Conservation (phyloP, 306 rosid species). For the Clitoria ternatea region DNA sequence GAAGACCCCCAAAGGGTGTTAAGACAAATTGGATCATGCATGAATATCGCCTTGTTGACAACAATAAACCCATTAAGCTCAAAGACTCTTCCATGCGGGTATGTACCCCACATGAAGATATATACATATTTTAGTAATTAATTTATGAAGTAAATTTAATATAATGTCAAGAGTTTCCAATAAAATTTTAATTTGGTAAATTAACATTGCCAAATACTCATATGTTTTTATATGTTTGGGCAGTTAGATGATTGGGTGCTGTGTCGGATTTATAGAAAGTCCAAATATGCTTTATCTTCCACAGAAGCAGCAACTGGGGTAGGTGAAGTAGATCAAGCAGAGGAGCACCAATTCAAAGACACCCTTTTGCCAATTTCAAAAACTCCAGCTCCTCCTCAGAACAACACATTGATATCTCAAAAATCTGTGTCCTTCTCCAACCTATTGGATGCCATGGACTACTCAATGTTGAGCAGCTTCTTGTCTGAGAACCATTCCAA, state of each 20-base stretch:
- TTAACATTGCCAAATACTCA: too few species aligned
- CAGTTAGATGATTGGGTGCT: conserved; percentile 65
- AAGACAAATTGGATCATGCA: conserved; percentile 73
- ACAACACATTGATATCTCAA: conserved; percentile 37
- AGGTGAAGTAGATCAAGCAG: conserved; percentile 26
- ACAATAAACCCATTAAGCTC: conserved; percentile 34
- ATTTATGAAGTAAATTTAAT: too few species aligned
- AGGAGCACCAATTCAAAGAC: conserved; percentile 28
- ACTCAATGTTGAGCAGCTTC: conserved; percentile 42
- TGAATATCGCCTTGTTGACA: conserved; percentile 50
- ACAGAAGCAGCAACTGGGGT: conserved; percentile 23
- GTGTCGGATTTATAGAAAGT: conserved; percentile 56
- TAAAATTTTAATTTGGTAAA: too few species aligned
- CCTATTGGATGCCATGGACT: conserved; percentile 55
- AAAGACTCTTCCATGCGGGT: conserved; percentile 62
- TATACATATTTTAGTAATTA: too few species aligned
- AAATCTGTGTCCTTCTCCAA: conserved; percentile 57
- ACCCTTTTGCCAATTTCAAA: conserved; percentile 24
- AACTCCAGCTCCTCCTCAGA: neutral
- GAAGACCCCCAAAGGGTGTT: conserved; percentile 59
- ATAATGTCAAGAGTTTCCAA: too few species aligned
- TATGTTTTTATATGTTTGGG: too few species aligned
- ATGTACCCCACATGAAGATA: neutral
- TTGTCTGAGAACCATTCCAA: conserved; percentile 40
- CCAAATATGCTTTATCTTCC: conserved; percentile 31